Evolutionary conservation across 176 grass and related monocot genomes (phyloP), one percentile per base, ranked within the genome.

Genomic region (Cenchrus purpureus): DNA sequence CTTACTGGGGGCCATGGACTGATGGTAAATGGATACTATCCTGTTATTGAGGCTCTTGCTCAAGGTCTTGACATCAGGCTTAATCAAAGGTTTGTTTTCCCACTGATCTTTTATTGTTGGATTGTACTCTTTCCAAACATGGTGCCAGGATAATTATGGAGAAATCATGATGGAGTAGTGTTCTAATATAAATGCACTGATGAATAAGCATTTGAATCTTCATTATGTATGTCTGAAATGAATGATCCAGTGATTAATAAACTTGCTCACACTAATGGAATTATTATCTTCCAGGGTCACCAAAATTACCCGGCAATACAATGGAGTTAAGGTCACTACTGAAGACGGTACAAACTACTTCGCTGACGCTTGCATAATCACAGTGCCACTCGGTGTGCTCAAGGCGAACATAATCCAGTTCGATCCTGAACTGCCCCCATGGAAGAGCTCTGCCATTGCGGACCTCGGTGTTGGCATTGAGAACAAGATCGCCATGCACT

Each of bases 1-100:
- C 93, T 98, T 70, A 81, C 97, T 77, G 97, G 97, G 76, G 97
- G 93, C 56, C 97, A 99, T 96, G 97, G 97, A n/a, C 88, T 96
- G 72, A 99, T 96, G 97, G 90, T 99, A 64, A 90, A 99, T 86
- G 93, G 97, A 67, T 99, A 99, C 65, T 87, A 86, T 82, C 97
- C 97, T 76, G 93, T 99, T 74, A 96, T 99, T 74, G 87, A 99
- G 67, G 81, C 91, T 86, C 93, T 99, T 82, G 68, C 97, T 20
- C 81, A 88, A 81, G 86, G 73, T 52, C 88, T 99, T 60, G 91
- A 99, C 79, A 92, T 99, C 59, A 84, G 88, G 14, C 86, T 99
- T 48, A 96, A 94, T 79, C 88, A 99, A 83, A 95, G 96, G 93
- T 93, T 72, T 70, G 71, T 74, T 55, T 31, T 66, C 66, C 52